Percentiles rank a stretch among this genome's conserved stretches.
Conservation (phyloP, 2,329 filamentous ascomycete species). For the Pseudohalonectria lignicola region DNA sequence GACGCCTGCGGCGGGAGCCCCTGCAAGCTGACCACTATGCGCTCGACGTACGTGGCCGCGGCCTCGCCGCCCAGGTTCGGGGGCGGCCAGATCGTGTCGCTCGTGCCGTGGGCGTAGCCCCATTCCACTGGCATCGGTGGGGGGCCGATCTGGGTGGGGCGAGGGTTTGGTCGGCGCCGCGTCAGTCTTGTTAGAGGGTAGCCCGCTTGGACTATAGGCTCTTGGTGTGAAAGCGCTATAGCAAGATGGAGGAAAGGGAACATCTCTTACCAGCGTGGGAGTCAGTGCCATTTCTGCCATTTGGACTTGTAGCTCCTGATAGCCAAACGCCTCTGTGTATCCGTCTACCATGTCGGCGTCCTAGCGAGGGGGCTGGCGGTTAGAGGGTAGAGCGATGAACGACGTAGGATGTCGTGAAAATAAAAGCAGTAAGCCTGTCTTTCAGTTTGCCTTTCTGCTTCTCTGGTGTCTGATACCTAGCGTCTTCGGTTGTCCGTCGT, state of each 20-base stretch:
- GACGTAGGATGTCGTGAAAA: too few species aligned
- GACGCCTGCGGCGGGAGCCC: not conserved
- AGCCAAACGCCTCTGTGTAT: conserved; percentile 1
- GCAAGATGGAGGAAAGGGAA: not conserved
- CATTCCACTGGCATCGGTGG: conserved; percentile 1
- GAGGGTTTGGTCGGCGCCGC: not conserved
- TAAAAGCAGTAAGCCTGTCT: too few species aligned
- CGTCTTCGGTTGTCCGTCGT: too few species aligned
- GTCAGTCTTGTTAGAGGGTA: not conserved
- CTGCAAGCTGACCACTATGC: not conserved
- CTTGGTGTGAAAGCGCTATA: not conserved
- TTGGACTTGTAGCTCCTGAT: not conserved
- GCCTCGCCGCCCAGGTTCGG: conserved; percentile 1
- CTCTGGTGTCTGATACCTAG: too few species aligned
- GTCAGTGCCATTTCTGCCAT: not conserved
- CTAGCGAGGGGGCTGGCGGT: too few species aligned
- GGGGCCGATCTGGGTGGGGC: not conserved
- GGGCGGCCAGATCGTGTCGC: conserved; percentile 1
- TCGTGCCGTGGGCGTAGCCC: conserved; percentile 3
- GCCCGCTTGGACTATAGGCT: not conserved
- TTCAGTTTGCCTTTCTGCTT: too few species aligned
- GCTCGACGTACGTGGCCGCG: conserved; percentile 2
- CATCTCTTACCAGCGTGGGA: not conserved
- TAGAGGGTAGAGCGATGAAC: too few species aligned
- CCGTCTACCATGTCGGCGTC: too few species aligned